phyloP scores from a whole-genome alignment of 2,329 filamentous ascomycete genomes.

The Aspergillus japonicus region DNA sequence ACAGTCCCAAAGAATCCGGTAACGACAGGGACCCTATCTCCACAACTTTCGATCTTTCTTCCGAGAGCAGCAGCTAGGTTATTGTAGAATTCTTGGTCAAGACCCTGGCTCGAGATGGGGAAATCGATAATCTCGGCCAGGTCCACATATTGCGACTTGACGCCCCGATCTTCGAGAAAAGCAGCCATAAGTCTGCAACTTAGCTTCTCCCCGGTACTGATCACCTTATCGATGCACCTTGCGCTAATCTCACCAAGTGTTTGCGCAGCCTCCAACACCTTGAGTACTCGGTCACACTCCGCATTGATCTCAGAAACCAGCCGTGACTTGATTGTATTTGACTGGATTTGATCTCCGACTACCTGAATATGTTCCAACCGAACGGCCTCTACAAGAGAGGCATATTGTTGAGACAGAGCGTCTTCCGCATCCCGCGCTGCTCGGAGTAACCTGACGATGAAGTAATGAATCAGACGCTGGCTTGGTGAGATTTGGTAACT shows the following conservation, averaged over 20 bases:
- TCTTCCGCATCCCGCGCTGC: constrained; percentile 52
- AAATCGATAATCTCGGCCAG: constrained; percentile 77
- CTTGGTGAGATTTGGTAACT: constrained; percentile 2
- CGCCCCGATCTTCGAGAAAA: constrained; percentile 74
- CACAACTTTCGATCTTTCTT: constrained; percentile 65
- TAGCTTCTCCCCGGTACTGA: constrained; percentile 93
- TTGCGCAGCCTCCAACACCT: constrained; percentile 67
- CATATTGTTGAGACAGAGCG: constrained; percentile 58
- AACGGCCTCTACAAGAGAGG: constrained; percentile 75
- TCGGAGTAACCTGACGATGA: constrained; percentile 41
- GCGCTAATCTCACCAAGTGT: constrained; percentile 68
- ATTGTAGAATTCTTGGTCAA: constrained; percentile 70
- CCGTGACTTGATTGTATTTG: constrained; percentile 55
- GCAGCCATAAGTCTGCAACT: constrained; percentile 90
- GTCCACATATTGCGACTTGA: constrained; percentile 87
- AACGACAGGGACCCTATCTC: constrained; percentile 69
- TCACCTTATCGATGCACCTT: constrained; percentile 78
- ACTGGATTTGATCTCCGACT: constrained; percentile 62
- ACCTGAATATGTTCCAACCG: constrained; percentile 77
- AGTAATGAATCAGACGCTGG: neutral
- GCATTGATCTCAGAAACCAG: constrained; percentile 67
- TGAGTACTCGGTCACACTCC: constrained; percentile 78
- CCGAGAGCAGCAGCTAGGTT: constrained; percentile 61
- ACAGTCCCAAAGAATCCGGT: constrained; percentile 96
- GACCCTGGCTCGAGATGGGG: constrained; percentile 50